Percentiles rank a stretch among this genome's conserved stretches.
Conservation (phyloP, 352 stramenopile species). For the Phytophthora rubi region DNA sequence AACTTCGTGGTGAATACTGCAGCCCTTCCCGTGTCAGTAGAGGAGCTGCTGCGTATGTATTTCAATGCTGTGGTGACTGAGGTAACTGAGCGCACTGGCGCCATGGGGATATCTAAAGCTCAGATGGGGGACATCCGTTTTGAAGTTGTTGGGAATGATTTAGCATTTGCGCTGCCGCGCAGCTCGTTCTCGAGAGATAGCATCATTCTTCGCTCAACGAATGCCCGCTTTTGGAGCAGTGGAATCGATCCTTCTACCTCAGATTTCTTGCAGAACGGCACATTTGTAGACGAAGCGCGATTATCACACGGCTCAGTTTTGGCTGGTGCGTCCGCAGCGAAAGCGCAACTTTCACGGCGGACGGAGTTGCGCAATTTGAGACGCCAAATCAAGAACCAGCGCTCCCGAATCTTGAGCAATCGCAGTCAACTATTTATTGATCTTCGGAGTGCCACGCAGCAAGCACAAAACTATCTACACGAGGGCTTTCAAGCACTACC, state of each 20-base stretch:
- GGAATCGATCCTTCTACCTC: conserved; percentile 64
- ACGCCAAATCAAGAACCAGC: conserved; percentile 84
- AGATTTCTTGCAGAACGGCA: conserved; percentile 78
- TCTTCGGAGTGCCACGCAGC: conserved; percentile 80
- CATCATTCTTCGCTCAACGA: conserved; percentile 81
- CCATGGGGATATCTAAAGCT: conserved; percentile 29
- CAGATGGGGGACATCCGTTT: conserved; percentile 36
- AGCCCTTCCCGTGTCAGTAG: conserved; percentile 44
- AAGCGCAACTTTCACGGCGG: conserved; percentile 64
- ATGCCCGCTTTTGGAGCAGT: conserved; percentile 76
- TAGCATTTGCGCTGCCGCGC: conserved; percentile 77
- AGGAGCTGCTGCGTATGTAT: conserved; percentile 50
- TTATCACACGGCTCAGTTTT: conserved; percentile 47
- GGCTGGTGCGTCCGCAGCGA: conserved; percentile 51
- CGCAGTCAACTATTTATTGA: conserved; percentile 83
- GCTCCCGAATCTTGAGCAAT: conserved; percentile 82
- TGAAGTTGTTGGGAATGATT: conserved; percentile 83
- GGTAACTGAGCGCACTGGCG: conserved; percentile 17
- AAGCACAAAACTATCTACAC: conserved; percentile 86
- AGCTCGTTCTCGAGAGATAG: conserved; percentile 81
- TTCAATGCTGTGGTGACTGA: conserved; percentile 28
- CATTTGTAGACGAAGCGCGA: conserved; percentile 67
- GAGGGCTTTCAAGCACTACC: conserved; percentile 81
- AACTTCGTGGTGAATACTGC: conserved; percentile 43
- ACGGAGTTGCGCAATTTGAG: conserved; percentile 75